phyloP scores from a whole-genome alignment of 2,329 filamentous ascomycete genomes.

The Stromatinia cepivora region DNA sequence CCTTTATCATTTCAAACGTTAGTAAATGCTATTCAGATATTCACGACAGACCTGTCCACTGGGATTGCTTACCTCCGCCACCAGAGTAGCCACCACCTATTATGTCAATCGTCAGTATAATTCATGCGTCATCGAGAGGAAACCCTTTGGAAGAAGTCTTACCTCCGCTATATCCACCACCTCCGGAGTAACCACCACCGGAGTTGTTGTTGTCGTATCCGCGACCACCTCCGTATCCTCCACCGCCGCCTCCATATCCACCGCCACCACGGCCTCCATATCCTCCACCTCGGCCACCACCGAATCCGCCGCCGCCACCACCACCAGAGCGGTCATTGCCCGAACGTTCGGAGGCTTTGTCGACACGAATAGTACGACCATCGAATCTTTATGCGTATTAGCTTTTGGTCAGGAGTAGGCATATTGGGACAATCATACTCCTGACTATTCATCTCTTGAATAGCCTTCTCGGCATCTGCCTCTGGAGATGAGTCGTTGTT shows the following conservation, averaged over 20 bases:
- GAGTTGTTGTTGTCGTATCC: conserved; percentile 43
- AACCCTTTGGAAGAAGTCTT: not conserved
- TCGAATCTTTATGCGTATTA: conserved; percentile 66
- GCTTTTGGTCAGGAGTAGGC: conserved; percentile 24
- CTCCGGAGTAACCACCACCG: conserved; percentile 29
- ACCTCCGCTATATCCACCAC: conserved; percentile 30
- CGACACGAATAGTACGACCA: conserved; percentile 89
- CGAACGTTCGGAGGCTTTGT: conserved; percentile 71
- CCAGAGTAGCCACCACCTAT: conserved; percentile 25
- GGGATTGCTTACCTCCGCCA: conserved; percentile 32
- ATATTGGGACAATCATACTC: conserved; percentile 63
- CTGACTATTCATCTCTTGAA: conserved; percentile 78
- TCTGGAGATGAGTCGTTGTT: conserved; percentile 46
- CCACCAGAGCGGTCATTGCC: conserved; percentile 42
- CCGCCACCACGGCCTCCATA: conserved; percentile 46
- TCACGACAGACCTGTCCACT: conserved; percentile 19
- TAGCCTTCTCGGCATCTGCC: conserved; percentile 73
- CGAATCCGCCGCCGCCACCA: conserved; percentile 42
- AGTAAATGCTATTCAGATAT: conserved; percentile 13
- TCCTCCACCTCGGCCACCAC: conserved; percentile 44
- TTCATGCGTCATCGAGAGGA: not conserved
- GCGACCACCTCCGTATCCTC: conserved; percentile 41
- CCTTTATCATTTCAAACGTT: conserved; percentile 23
- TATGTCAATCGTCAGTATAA: not conserved
- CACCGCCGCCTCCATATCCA: conserved; percentile 51